These are phyloP conservation scores for Lindgomyces ingoldianus DNA, from an alignment of 495 filamentous ascomycete genomes.

Conservation along the genomic window DNA sequence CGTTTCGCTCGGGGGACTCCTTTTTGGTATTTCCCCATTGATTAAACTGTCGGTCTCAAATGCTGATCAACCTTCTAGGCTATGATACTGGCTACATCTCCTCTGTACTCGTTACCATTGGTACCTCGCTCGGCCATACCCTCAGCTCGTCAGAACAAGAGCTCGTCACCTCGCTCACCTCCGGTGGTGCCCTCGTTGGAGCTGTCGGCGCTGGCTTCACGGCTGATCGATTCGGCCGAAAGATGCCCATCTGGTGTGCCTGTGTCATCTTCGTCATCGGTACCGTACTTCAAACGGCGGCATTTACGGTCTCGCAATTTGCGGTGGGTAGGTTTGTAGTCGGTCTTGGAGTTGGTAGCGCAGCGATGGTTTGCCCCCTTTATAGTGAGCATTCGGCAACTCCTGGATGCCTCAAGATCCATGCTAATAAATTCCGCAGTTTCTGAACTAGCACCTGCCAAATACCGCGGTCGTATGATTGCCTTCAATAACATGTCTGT, in stretches of 20 bases:
- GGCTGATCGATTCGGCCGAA: conserved; percentile 55
- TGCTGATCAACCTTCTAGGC: too few species aligned
- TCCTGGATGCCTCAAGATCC: too few species aligned
- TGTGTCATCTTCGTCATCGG: conserved; percentile 54
- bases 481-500: conserved; percentile 59
- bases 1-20: conserved; percentile 43
- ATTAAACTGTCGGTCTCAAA: too few species aligned
- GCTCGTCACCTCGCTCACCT: conserved; percentile 52
- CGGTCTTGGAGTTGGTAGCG: conserved; percentile 56
- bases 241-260: conserved; percentile 51
- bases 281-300: conserved; percentile 49
- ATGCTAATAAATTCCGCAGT: conserved; percentile 23
- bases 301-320: conserved; percentile 53
- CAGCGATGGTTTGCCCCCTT: conserved; percentile 52
- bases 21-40: too few species aligned
- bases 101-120: conserved; percentile 50
- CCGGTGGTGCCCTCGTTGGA: conserved; percentile 55
- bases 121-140: conserved; percentile 40
- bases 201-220: conserved; percentile 53
- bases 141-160: conserved; percentile 50
- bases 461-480: conserved; percentile 57
- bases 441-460: conserved; percentile 53
- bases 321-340: conserved; percentile 54
- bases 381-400: conserved; percentile 37
- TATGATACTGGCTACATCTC: conserved; percentile 57